Conservation (phyloP, 139 green algal species). For the Coelastrella sp. region DNA sequence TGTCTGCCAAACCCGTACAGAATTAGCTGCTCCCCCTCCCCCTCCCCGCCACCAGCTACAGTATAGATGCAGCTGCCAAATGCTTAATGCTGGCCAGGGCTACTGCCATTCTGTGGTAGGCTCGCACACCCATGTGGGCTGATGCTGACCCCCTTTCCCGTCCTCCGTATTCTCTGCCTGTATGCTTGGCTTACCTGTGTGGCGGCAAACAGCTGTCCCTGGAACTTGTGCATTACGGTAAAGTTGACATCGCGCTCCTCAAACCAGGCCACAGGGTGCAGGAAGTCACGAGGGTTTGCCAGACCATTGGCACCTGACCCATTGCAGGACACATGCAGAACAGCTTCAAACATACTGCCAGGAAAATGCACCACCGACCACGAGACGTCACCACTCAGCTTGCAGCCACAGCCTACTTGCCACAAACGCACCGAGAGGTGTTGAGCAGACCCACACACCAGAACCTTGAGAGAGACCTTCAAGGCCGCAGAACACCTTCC, state of each 20-base stretch:
- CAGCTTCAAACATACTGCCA: neutral
- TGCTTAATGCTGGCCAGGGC: too few species aligned
- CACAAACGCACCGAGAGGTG: neutral
- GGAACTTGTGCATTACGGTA: conserved; percentile 89
- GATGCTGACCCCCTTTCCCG: too few species aligned
- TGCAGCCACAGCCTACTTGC: neutral
- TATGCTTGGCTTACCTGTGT: conserved; percentile 12
- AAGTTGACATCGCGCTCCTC: conserved; percentile 76
- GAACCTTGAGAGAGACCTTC: too few species aligned
- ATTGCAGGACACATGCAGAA: neutral
- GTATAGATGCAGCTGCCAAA: neutral
- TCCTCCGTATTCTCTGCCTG: neutral
- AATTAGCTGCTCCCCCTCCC: neutral
- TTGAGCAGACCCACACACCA: neutral
- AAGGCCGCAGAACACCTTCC: too few species aligned
- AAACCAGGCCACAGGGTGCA: conserved; percentile 85
- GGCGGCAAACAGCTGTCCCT: conserved; percentile 86
- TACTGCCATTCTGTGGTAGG: too few species aligned
- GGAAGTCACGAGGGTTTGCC: conserved; percentile 91
- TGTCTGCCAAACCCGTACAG: neutral
- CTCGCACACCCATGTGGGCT: too few species aligned
- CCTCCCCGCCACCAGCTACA: too few species aligned
- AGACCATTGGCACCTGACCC: conserved; percentile 90
- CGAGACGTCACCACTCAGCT: neutral
- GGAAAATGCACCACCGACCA: neutral